phyloP scores from a whole-genome alignment of 495 filamentous ascomycete species.

The Tuber brumale region DNA sequence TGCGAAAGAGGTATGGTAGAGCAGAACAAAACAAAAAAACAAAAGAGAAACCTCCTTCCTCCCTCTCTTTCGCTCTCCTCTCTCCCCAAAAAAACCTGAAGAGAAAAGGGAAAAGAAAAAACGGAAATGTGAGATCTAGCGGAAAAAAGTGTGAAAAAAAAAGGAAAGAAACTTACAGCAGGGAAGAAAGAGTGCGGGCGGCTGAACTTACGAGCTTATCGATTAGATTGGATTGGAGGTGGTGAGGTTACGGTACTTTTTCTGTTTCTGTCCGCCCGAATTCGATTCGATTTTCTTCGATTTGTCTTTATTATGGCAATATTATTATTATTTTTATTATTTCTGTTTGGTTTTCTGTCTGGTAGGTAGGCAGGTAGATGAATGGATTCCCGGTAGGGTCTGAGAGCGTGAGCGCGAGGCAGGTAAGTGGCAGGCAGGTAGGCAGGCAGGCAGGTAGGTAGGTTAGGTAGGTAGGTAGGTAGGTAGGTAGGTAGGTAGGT shows the following conservation, averaged over 20 bases:
- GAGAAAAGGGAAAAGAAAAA: background rate
- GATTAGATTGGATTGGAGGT: background rate
- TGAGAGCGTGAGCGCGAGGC: too few relatives aligned
- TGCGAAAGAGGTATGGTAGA: background rate
- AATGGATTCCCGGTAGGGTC: too few relatives aligned
- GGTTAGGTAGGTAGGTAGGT: too few relatives aligned
- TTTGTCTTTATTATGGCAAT: background rate
- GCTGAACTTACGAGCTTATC: background rate
- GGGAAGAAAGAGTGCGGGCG: background rate
- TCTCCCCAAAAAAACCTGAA: background rate
- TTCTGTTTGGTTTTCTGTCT: background rate
- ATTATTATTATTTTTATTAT: background rate
- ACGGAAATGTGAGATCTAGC: constrained; percentile 1
- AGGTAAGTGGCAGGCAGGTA: too few relatives aligned
- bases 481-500: too few relatives aligned
- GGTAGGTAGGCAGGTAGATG: too few relatives aligned
- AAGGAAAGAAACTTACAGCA: background rate
- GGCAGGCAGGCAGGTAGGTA: too few relatives aligned
- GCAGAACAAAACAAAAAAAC: background rate
- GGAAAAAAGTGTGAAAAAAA: background rate
- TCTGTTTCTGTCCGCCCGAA: background rate
- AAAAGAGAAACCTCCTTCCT: background rate
- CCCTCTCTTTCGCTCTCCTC: background rate
- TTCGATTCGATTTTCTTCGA: background rate
- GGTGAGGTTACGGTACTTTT: background rate